Evolutionary conservation across 1,139 yeast genomes (phyloP).

Genomic region (Geotrichum klebahnii): DNA sequence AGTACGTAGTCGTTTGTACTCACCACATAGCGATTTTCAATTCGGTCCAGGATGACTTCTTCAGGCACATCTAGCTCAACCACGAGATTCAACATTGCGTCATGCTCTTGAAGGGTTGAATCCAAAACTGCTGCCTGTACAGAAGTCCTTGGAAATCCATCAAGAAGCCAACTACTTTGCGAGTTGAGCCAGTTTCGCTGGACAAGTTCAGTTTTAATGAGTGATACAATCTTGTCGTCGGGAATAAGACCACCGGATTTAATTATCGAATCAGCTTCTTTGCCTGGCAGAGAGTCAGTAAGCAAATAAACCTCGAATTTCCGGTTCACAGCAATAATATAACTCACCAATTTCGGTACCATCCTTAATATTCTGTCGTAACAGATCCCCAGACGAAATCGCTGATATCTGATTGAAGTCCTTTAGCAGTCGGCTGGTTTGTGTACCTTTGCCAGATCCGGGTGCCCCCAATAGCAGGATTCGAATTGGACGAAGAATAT

Average conservation of each 20-base stretch:
- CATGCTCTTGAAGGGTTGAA: conserved; percentile 41
- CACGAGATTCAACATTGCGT: conserved; percentile 59
- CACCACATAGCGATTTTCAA: conserved; percentile 73
- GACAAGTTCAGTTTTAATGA: conserved; percentile 53
- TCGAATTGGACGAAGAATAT: conserved; percentile 53
- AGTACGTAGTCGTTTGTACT: conserved; percentile 16
- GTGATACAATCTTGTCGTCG: conserved; percentile 58
- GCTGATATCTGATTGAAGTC: conserved; percentile 47
- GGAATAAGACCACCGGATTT: conserved; percentile 67
- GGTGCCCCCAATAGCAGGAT: conserved; percentile 83
- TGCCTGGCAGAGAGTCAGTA: conserved; percentile 11
- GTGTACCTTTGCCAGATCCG: conserved; percentile 93
- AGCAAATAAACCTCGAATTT: too few species aligned
- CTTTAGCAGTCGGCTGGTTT: conserved; percentile 59
- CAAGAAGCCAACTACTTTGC: conserved; percentile 65
- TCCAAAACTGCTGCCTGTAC: conserved; percentile 65
- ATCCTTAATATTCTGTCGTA: conserved; percentile 61
- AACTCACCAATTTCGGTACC: conserved; percentile 53
- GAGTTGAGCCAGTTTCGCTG: conserved; percentile 46
- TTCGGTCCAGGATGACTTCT: conserved; percentile 68
- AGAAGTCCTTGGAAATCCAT: conserved; percentile 85
- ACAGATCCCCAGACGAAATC: conserved; percentile 78
- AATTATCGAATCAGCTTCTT: conserved; percentile 54
- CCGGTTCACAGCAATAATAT: neutral
- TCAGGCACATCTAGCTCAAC: conserved; percentile 84